These are phyloP conservation scores for Gentiana dahurica DNA, from an alignment of 257 asterid genomes.

Conservation along the genomic window DNA sequence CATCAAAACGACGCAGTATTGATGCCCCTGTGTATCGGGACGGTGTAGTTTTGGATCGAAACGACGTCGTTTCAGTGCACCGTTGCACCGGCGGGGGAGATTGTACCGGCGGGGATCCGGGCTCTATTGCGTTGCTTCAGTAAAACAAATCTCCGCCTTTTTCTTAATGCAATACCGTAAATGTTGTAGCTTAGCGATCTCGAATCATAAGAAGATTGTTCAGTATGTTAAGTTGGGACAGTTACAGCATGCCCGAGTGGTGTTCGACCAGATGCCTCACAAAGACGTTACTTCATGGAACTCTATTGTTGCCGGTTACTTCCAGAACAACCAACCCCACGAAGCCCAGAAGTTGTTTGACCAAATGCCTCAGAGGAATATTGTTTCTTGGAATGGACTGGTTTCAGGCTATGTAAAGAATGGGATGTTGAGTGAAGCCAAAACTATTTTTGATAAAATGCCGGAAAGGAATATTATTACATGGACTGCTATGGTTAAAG, in stretches of 20 bases:
- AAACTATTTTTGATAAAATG: slow-evolving; percentile 49
- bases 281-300: slow-evolving; percentile 55
- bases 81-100: too few relatives aligned
- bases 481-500: slow-evolving; percentile 66
- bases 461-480: slow-evolving; percentile 54
- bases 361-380: slow-evolving; percentile 52
- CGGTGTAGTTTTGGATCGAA: too few relatives aligned
- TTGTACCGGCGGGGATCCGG: too few relatives aligned
- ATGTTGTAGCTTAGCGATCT: slow-evolving; percentile 19
- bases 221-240: slow-evolving; percentile 45
- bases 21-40: too few relatives aligned
- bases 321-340: slow-evolving; percentile 33
- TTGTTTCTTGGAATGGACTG: slow-evolving; percentile 75
- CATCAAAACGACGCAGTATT: too few relatives aligned
- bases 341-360: slow-evolving; percentile 48
- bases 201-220: slow-evolving; percentile 41
- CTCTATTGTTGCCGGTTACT: slow-evolving; percentile 51
- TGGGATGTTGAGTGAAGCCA: slow-evolving; percentile 53
- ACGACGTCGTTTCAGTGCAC: too few relatives aligned
- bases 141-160: neutral
- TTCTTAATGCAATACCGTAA: slow-evolving; percentile 11
- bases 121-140: too few relatives aligned
- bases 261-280: slow-evolving; percentile 41
- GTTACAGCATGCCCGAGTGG: slow-evolving; percentile 39
- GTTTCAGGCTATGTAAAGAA: slow-evolving; percentile 59